A percentile compares a stretch with the other conserved stretches of the same genome.
phyloP scores from a whole-genome alignment of 2,329 filamentous ascomycete species.

The Purpureocillium takamizusanense region DNA sequence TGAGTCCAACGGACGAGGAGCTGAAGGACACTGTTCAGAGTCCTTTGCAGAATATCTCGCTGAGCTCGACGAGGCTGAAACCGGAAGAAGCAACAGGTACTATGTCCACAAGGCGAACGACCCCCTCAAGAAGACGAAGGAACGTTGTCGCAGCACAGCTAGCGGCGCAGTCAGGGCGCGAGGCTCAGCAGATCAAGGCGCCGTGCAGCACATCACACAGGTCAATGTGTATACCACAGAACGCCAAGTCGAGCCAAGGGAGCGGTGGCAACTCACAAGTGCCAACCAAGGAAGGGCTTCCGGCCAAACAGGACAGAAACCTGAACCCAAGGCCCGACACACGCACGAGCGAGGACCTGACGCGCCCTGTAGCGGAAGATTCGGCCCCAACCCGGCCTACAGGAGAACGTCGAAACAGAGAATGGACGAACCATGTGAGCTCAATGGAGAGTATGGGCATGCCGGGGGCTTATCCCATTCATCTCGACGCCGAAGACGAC shows the following conservation, averaged over 20 bases:
- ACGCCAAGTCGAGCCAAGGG: no score
- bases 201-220: constrained; percentile 13
- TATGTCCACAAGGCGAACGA: constrained; percentile 15
- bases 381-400: no score
- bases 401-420: no score
- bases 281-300: no score
- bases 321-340: no score
- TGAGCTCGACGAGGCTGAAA: constrained; percentile 10
- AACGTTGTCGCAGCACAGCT: neutral
- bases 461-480: constrained; percentile 19
- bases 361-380: no score
- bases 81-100: constrained; percentile 17
- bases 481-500: constrained; percentile 16
- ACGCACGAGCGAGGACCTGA: no score
- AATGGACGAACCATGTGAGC: no score
- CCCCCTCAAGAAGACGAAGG: constrained; percentile 6
- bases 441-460: constrained; percentile 3
- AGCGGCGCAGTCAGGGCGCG: no score
- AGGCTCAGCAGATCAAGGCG: no score
- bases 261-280: no score
- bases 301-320: no score
- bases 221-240: constrained; percentile 13
- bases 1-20: constrained; percentile 9
- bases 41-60: constrained; percentile 16
- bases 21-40: constrained; percentile 10